A percentile compares a stretch with the other conserved stretches of the same genome.
Evolutionary conservation across 371 early-diverging fungal genomes (phyloP).

Genomic region (Conidiobolus incongruus): DNA sequence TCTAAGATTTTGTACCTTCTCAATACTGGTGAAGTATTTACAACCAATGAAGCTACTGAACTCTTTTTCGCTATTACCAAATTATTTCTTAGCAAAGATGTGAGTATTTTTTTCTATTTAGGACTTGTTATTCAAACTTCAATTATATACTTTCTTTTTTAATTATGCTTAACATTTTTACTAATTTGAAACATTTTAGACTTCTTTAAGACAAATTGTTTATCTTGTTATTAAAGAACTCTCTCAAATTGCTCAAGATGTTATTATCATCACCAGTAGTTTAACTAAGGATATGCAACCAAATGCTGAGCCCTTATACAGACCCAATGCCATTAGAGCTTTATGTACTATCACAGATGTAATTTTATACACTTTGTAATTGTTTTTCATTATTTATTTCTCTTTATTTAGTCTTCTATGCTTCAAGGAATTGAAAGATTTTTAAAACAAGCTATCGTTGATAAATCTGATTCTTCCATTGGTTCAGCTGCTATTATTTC

Average conservation of each 20-base stretch:
- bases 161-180: too few relatives aligned
- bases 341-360: constrained; percentile 89
- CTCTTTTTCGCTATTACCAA: constrained; percentile 93
- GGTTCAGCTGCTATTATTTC: constrained; percentile 87
- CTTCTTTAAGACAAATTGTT: constrained; percentile 81
- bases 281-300: constrained; percentile 93
- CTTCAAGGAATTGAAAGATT: constrained; percentile 88
- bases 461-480: constrained; percentile 62
- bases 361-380: too few relatives aligned
- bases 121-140: too few relatives aligned
- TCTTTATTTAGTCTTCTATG: constrained; percentile 56
- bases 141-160: too few relatives aligned
- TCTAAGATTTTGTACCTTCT: constrained; percentile 86
- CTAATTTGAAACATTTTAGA: constrained; percentile 16
- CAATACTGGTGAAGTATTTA: constrained; percentile 71
- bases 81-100: constrained; percentile 91
- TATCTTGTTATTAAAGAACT: constrained; percentile 94
- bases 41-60: constrained; percentile 85
- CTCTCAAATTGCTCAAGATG: constrained; percentile 77
- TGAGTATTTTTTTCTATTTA: too few relatives aligned
- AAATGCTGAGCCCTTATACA: constrained; percentile 66
- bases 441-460: constrained; percentile 91
- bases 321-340: constrained; percentile 90
- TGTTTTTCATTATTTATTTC: too few relatives aligned
- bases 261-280: constrained; percentile 90